Evolutionary conservation across 805 yeast species (phyloP).

Genomic region (Pichia paraexigua): DNA sequence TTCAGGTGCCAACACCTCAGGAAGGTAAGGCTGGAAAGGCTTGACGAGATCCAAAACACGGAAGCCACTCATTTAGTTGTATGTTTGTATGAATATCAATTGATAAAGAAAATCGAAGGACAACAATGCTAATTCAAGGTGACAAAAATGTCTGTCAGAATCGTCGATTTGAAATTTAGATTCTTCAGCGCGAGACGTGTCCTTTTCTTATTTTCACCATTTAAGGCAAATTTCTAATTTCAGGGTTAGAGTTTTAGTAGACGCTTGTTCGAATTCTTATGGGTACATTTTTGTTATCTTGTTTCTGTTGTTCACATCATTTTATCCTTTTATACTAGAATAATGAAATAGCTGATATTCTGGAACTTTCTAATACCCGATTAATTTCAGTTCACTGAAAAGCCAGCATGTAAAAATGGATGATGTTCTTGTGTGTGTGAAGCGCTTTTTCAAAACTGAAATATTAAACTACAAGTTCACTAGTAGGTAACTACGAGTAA

Average conservation of each 20-base stretch:
- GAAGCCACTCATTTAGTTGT: constrained; percentile 23
- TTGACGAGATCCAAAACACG: constrained; percentile 82
- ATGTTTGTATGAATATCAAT: neutral
- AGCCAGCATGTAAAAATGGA: too few species aligned
- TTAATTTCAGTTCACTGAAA: too few species aligned
- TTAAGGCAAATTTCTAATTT: neutral
- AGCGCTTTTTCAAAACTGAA: too few species aligned
- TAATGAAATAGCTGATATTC: too few species aligned
- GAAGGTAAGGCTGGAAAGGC: constrained; percentile 81
- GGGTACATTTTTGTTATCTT: too few species aligned
- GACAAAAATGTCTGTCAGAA: neutral
- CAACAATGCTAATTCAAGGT: neutral
- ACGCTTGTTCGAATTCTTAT: neutral
- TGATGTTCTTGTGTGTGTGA: too few species aligned
- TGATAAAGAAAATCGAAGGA: neutral
- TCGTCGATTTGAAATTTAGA: neutral
- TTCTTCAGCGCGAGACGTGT: neutral
- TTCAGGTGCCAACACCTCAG: constrained; percentile 88
- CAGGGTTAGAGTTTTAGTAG: neutral
- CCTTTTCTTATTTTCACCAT: neutral
- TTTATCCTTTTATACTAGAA: too few species aligned
- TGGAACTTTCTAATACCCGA: too few species aligned
- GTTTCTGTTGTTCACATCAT: too few species aligned
- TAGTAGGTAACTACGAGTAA: too few species aligned
- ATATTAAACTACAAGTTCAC: too few species aligned